Evolutionary conservation across 257 asterid species (phyloP), one percentile per base, ranked within the genome.

Genomic region (Solanum okadae): DNA sequence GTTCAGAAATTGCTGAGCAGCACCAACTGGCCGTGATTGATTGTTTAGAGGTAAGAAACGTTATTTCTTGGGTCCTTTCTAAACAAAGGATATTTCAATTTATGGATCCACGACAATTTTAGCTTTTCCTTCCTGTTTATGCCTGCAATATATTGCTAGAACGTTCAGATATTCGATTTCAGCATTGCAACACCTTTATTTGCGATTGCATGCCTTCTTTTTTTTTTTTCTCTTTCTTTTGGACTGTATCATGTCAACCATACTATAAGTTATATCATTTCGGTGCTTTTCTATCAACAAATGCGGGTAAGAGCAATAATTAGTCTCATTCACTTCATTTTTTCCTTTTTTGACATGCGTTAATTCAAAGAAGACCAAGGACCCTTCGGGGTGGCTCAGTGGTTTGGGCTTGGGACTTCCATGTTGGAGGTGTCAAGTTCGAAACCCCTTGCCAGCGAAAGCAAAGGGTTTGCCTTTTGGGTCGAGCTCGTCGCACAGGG

Each of bases 11-110:
- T 84, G 98, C 99, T 56, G 99, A 97, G 83, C 98, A 94, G 88
- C 99, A 97, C 91, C 99, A 97, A 90, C 93, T 97, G 90, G 97
- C 99, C 76, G 99, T 97, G 83, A 97, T 97, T 79, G 99, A 97
- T 89, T 97, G 99, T 91, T 92, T 97, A 89, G 99, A 97, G 99
- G 99, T 97, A 22, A 49, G 70, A 49, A 49, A 29, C 33, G 20
- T 49, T 82, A 18, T 20, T 82, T 49, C 70, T 82, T 29, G 59
- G 44, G 86, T 49, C 37, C 12, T 6, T 31, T 49, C 20, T 49
- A 82, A 46, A 10, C 70, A 82, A 82, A 82, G 44, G 44, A 82
- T 49, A 44, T 79, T 79, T 79, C 27, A 42, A 79, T 44, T 44
- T 79, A 16, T 79, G 65, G 85, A 82, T 29, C 70, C 86, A 82